Evolutionary conservation across 1,139 yeast species (phyloP).

Genomic region (Taphrina pruni): DNA sequence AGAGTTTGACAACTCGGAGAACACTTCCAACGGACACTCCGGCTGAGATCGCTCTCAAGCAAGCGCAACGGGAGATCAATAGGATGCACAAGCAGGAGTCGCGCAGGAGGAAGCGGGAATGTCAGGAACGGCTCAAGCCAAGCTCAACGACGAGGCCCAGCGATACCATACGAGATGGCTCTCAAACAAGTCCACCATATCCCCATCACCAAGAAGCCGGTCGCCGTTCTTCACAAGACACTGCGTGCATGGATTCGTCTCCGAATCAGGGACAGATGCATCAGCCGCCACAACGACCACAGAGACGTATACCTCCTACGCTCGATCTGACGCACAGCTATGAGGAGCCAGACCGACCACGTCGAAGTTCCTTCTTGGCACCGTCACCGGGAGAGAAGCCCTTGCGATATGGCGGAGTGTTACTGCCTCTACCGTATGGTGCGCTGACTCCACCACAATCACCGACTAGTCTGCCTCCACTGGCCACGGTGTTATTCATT

Average conservation of each 20-base stretch:
- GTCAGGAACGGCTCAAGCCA: not conserved
- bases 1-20: not conserved
- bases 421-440: constrained; percentile 20
- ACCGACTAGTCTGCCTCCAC: constrained; percentile 2
- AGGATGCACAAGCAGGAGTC: constrained; percentile 7
- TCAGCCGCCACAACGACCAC: not conserved
- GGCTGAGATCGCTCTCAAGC: not conserved
- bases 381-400: constrained; percentile 1
- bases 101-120: constrained; percentile 5
- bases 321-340: not conserved
- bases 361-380: not conserved
- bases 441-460: constrained; percentile 22
- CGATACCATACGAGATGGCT: too few relatives aligned
- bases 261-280: not conserved
- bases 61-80: constrained; percentile 1
- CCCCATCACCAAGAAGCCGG: not conserved
- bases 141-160: not conserved
- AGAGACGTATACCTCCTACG: not conserved
- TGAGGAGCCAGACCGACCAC: not conserved
- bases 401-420: not conserved
- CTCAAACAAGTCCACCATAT: not conserved
- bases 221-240: not conserved
- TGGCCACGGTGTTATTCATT: not conserved
- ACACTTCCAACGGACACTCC: constrained; percentile 9
- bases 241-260: not conserved